Conservation (phyloP, 768 basidiomycete species). For the Coprinellus aureogranulatus region DNA sequence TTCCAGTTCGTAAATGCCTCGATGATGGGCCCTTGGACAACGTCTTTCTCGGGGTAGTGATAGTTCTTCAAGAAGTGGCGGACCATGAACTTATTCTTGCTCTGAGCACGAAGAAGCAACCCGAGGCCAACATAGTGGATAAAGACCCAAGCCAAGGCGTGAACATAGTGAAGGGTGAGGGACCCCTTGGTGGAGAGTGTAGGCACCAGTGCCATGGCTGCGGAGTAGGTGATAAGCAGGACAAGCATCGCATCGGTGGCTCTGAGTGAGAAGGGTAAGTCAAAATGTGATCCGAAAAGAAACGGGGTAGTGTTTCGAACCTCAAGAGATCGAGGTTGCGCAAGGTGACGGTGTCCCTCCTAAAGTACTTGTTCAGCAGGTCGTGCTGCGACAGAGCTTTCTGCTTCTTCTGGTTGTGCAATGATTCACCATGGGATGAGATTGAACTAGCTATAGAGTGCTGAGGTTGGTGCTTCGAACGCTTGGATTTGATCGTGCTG, state of each 20-base stretch:
- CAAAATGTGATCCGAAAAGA: conserved; percentile 9
- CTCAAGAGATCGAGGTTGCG: conserved; percentile 82
- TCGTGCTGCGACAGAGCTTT: conserved; percentile 76
- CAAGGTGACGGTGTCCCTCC: conserved; percentile 79
- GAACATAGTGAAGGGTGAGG: conserved; percentile 71
- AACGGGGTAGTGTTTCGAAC: conserved; percentile 39
- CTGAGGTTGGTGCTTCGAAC: conserved; percentile 29
- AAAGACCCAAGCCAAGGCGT: conserved; percentile 81
- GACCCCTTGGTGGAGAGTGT: conserved; percentile 43
- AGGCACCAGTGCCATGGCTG: conserved; percentile 60
- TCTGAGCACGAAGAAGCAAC: conserved; percentile 78
- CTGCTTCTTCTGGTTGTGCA: conserved; percentile 19
- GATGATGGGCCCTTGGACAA: conserved; percentile 72
- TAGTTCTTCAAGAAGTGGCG: conserved; percentile 95
- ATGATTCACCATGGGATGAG: conserved; percentile 22
- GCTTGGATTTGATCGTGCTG: conserved; percentile 15
- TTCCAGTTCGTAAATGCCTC: conserved; percentile 98
- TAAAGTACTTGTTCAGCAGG: conserved; percentile 84
- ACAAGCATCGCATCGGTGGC: conserved; percentile 82
- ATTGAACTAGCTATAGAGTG: conserved; percentile 34
- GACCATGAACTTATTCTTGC: conserved; percentile 83
- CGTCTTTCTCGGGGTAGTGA: conserved; percentile 73
- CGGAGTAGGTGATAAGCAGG: conserved; percentile 68
- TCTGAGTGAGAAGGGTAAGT: conserved; percentile 39
- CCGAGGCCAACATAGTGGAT: conserved; percentile 91